phyloP scores from a whole-genome alignment of 257 asterid genomes.

The Fraxinus americana region DNA sequence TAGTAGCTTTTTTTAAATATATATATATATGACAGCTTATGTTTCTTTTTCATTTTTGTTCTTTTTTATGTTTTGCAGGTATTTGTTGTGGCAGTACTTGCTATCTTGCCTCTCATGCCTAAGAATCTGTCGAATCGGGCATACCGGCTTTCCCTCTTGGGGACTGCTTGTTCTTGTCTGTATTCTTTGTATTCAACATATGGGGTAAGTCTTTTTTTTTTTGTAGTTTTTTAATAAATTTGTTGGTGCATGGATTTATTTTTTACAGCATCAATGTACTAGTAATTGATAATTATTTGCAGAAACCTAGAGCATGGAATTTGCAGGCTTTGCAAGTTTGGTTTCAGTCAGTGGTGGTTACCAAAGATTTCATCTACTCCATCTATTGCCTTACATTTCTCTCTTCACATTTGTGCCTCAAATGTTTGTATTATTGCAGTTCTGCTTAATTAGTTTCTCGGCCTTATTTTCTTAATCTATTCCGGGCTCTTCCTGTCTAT shows the following conservation, averaged over 20 bases:
- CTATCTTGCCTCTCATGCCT: constrained; percentile 75
- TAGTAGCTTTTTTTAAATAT: not conserved
- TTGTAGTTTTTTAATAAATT: constrained; percentile 12
- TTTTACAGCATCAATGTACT: constrained; percentile 18
- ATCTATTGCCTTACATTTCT: constrained; percentile 80
- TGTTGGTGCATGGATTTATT: constrained; percentile 11
- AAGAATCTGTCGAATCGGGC: constrained; percentile 70
- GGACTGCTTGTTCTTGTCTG: constrained; percentile 73
- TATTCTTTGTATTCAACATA: constrained; percentile 71
- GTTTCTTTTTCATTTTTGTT: not conserved
- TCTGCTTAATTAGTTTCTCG: constrained; percentile 8
- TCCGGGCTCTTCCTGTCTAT: not conserved
- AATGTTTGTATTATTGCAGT: constrained; percentile 50
- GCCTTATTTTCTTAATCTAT: constrained; percentile 6
- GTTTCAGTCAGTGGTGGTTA: constrained; percentile 75
- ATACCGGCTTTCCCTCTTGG: constrained; percentile 72
- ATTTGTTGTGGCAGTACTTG: constrained; percentile 73
- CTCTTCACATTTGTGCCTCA: constrained; percentile 77
- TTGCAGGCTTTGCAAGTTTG: constrained; percentile 82
- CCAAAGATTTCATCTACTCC: constrained; percentile 82
- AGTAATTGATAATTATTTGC: constrained; percentile 31
- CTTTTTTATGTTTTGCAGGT: constrained; percentile 45
- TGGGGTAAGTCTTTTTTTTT: constrained; percentile 62
- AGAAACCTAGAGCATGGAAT: constrained; percentile 98
- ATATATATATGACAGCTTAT: not conserved